These are phyloP conservation scores for Picea glauca DNA, from an alignment of 75 land plant species.

Conservation along the genomic window DNA sequence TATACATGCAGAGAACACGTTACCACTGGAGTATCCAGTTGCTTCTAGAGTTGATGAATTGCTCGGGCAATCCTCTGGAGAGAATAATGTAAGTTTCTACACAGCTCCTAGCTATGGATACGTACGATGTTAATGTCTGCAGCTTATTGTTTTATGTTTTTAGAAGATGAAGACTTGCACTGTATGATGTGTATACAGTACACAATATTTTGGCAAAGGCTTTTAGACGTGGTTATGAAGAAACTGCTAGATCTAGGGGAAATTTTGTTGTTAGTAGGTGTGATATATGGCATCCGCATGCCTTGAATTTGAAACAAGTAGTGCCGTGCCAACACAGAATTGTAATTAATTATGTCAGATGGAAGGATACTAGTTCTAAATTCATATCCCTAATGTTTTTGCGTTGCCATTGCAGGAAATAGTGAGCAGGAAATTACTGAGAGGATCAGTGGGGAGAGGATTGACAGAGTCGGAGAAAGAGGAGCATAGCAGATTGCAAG, in stretches of 20 bases:
- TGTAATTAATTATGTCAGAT: not conserved
- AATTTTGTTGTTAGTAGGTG: not conserved
- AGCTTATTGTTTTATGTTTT: not conserved
- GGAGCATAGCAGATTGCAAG: not conserved
- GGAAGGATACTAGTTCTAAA: not conserved
- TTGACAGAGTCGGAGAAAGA: slow-evolving; percentile 1
- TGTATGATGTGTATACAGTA: not conserved
- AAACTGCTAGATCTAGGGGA: not conserved
- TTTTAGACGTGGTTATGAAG: not conserved
- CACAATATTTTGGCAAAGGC: not conserved
- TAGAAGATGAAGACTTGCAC: not conserved
- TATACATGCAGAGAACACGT: not conserved
- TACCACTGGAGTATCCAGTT: not conserved
- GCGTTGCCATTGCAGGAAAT: not conserved
- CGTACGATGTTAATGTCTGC: not conserved
- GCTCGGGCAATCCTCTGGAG: not conserved
- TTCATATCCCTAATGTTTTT: not conserved
- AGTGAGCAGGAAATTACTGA: not conserved
- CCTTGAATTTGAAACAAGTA: no score
- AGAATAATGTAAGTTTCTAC: not conserved
- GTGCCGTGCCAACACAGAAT: not conserved
- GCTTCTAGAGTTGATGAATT: not conserved
- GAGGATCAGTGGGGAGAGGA: not conserved
- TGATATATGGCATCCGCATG: no score
- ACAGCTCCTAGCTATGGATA: not conserved